phyloP scores from a whole-genome alignment of 768 basidiomycete genomes.

The Hemileccinum rubropunctum region DNA sequence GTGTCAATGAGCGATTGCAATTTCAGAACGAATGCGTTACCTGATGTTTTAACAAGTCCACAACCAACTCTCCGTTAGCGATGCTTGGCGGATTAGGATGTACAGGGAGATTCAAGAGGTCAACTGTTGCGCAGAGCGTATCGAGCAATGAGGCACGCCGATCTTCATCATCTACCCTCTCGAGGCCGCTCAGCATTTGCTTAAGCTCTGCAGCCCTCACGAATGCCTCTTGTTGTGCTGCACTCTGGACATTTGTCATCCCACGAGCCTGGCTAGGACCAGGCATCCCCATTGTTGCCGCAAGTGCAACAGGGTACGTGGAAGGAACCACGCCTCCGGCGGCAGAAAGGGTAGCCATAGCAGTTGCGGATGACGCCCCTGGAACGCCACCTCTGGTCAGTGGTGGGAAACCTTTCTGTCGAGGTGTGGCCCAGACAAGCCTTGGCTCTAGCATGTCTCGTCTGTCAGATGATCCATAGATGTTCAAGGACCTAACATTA shows the following conservation, averaged over 20 bases:
- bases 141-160: slow-evolving; percentile 71
- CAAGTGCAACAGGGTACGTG: slow-evolving; percentile 14
- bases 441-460: slow-evolving; percentile 59
- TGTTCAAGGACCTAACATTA: slow-evolving; percentile 54
- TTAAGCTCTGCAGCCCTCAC: slow-evolving; percentile 65
- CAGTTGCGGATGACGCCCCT: slow-evolving; percentile 20
- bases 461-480: slow-evolving; percentile 66
- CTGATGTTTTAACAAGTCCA: slow-evolving; percentile 82
- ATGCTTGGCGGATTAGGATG: slow-evolving; percentile 73
- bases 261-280: slow-evolving; percentile 18
- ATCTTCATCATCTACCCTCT: slow-evolving; percentile 76
- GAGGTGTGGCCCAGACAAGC: slow-evolving; percentile 74
- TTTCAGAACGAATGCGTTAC: slow-evolving; percentile 31
- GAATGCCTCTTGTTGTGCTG: slow-evolving; percentile 41
- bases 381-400: slow-evolving; percentile 12
- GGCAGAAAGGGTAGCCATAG: slow-evolving; percentile 6
- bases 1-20: background rate
- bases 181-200: slow-evolving; percentile 61
- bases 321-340: slow-evolving; percentile 16
- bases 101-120: slow-evolving; percentile 67
- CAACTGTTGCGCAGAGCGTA: slow-evolving; percentile 61
- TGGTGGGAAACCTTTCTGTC: slow-evolving; percentile 52
- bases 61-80: slow-evolving; percentile 59
- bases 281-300: slow-evolving; percentile 15
- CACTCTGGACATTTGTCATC: slow-evolving; percentile 18